A percentile compares a stretch with the other conserved stretches of the same genome.
phyloP scores from a whole-genome alignment of 2,329 filamentous ascomycete genomes.

The Fusarium bulbicola region DNA sequence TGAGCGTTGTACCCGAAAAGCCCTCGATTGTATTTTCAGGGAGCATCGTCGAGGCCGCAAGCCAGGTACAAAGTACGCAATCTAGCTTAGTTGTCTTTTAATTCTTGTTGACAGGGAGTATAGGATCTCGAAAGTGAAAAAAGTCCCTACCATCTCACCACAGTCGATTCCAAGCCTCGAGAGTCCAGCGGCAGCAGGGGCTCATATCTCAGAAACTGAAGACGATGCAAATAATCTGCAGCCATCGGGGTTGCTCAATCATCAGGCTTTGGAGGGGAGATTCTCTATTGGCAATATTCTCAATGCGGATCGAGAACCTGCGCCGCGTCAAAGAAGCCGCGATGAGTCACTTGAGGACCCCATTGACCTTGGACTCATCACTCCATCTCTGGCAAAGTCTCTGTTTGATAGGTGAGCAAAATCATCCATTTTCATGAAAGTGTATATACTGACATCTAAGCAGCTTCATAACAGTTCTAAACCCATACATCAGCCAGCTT shows the following conservation, averaged over 20 bases:
- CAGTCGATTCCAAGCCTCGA: background rate
- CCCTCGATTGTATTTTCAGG: background rate
- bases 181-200: background rate
- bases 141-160: background rate
- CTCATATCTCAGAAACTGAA: background rate
- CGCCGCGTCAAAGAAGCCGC: background rate
- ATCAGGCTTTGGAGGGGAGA: background rate
- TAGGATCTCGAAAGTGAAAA: background rate
- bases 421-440: accelerated
- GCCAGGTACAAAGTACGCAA: background rate
- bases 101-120: accelerated
- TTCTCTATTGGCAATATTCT: background rate
- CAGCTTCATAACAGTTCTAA: background rate
- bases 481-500: background rate
- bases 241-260: background rate
- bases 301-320: background rate
- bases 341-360: background rate
- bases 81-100: accelerated
- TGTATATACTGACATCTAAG: background rate
- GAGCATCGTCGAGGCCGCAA: background rate
- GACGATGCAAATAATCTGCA: background rate
- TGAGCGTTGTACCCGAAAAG: background rate
- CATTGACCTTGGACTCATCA: background rate
- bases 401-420: background rate
- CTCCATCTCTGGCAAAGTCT: background rate